Percentiles rank a stretch among this genome's conserved stretches.
These are phyloP conservation scores for Cystobasidium pallidum DNA, from an alignment of 1,284 basidiomycete genomes.

Conservation along the genomic window DNA sequence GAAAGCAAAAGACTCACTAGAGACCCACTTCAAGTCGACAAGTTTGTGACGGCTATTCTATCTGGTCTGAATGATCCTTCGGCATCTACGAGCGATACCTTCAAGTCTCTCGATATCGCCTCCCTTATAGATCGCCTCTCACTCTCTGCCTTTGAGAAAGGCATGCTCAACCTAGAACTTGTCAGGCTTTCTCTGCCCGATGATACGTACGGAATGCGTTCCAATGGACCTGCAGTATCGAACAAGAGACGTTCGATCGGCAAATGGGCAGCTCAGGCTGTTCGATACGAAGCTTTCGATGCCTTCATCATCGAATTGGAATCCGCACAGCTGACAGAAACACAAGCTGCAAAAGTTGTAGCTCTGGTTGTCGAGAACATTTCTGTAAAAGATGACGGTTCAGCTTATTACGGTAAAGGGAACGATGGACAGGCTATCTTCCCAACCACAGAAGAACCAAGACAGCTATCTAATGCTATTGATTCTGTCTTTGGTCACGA, in stretches of 20 bases:
- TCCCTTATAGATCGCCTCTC: constrained; percentile 29
- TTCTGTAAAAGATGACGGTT: constrained; percentile 14
- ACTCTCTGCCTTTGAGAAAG: constrained; percentile 25
- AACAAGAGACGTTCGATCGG: constrained; percentile 26
- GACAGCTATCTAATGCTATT: constrained; percentile 2
- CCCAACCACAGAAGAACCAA: neutral
- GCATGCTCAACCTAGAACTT: constrained; percentile 39
- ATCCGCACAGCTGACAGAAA: neutral
- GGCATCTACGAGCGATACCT: constrained; percentile 39
- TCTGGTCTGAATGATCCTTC: constrained; percentile 53
- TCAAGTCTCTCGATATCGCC: constrained; percentile 36
- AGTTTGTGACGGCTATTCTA: constrained; percentile 82
- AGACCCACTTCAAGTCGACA: constrained; percentile 80
- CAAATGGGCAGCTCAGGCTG: constrained; percentile 22
- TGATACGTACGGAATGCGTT: constrained; percentile 25
- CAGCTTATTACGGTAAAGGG: constrained; percentile 20
- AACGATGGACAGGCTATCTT: constrained; percentile 9
- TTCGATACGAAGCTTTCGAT: constrained; percentile 5
- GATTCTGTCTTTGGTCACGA: constrained; percentile 10
- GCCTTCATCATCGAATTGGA: constrained; percentile 23
- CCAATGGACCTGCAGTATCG: constrained; percentile 20
- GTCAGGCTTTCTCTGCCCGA: constrained; percentile 30
- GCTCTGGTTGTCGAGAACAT: constrained; percentile 21
- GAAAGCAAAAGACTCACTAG: constrained; percentile 81
- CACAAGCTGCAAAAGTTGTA: constrained; percentile 30